Percentiles rank a stretch among this genome's conserved stretches.
Evolutionary conservation across 495 filamentous ascomycete species (phyloP).

Genomic region (Delitschia confertaspora): DNA sequence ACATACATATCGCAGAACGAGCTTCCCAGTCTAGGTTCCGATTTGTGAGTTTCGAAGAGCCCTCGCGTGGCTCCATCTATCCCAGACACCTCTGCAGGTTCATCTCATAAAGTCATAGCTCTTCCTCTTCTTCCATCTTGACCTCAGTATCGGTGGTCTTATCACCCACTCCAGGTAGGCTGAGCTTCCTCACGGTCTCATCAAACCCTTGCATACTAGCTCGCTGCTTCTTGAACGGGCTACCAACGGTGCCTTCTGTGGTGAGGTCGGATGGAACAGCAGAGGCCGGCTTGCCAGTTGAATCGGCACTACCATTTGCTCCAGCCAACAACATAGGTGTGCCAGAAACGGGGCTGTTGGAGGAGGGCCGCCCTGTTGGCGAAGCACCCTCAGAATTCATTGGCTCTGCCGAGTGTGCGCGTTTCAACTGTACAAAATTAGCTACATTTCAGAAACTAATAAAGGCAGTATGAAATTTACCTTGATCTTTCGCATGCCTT

Average conservation of each 20-base stretch:
- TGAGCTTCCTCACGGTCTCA: slow-evolving; percentile 33
- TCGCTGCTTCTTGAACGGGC: slow-evolving; percentile 76
- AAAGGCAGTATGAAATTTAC: slow-evolving; percentile 46
- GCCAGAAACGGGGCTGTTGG: slow-evolving; percentile 34
- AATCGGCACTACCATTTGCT: not conserved
- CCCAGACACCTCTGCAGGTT: slow-evolving; percentile 21
- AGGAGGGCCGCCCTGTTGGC: slow-evolving; percentile 36
- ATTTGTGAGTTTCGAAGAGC: too few species aligned
- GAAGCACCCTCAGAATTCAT: slow-evolving; percentile 42
- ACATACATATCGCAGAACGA: too few species aligned
- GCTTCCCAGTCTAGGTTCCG: too few species aligned
- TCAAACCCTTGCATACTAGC: slow-evolving; percentile 58
- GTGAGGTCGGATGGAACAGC: slow-evolving; percentile 33
- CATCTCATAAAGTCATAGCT: slow-evolving; percentile 29
- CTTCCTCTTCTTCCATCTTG: slow-evolving; percentile 28
- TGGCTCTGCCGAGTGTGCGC: slow-evolving; percentile 81
- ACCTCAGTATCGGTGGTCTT: not conserved
- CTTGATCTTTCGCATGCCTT: slow-evolving; percentile 85
- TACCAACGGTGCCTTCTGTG: slow-evolving; percentile 54
- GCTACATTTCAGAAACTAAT: slow-evolving; percentile 16
- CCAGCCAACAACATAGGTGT: slow-evolving; percentile 15
- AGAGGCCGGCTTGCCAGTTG: not conserved
- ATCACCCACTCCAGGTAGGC: slow-evolving; percentile 7
- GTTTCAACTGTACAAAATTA: slow-evolving; percentile 64
- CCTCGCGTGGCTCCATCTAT: too few species aligned